Percentiles rank a stretch among this genome's conserved stretches.
Evolutionary conservation across 495 filamentous ascomycete species (phyloP).

Genomic region (Cenococcum geophilum): DNA sequence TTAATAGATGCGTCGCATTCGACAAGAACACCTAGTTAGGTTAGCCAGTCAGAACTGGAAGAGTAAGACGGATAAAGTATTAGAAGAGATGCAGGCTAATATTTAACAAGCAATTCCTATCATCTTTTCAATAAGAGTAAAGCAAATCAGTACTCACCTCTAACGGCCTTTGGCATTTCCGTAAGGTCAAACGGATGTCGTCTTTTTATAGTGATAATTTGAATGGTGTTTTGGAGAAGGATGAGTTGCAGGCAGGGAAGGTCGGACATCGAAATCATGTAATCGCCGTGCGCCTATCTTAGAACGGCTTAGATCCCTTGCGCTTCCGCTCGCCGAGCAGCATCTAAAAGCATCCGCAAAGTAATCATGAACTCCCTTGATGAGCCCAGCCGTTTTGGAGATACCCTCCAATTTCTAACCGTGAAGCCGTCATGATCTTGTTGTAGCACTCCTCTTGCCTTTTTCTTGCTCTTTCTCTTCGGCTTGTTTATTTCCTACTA

Average conservation of each 20-base stretch:
- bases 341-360: background rate
- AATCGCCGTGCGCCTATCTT: background rate
- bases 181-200: background rate
- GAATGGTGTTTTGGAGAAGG: background rate
- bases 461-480: background rate
- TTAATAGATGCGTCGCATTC: constrained; percentile 64
- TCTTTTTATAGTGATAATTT: background rate
- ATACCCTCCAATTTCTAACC: background rate
- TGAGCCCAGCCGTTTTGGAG: too few species aligned
- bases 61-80: too few species aligned
- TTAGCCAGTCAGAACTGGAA: background rate
- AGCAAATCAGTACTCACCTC: background rate
- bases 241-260: background rate
- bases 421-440: background rate
- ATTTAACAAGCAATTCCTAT: constrained; percentile 7
- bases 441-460: background rate
- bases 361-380: too few species aligned
- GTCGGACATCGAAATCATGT: background rate
- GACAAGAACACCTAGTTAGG: constrained; percentile 36
- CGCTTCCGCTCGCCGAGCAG: background rate
- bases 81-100: background rate
- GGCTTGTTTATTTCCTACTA: background rate
- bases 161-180: background rate
- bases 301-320: background rate
- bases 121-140: background rate